Conservation (phyloP, 1,284 basidiomycete genomes). For the Naganishia sp. region DNA sequence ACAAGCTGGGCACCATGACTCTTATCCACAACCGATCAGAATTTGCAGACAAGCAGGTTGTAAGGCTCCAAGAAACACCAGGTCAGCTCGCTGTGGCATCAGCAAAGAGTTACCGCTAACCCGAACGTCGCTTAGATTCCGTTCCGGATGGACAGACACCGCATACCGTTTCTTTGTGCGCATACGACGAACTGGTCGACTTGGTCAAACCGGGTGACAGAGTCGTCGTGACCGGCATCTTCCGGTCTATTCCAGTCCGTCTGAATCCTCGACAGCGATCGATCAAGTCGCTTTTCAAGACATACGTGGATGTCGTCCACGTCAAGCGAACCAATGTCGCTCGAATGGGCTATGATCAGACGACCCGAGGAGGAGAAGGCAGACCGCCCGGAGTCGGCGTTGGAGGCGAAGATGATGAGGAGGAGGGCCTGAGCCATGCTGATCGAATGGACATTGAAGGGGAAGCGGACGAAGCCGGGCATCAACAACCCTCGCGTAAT, state of each 20-base stretch:
- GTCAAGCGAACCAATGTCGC: slow-evolving; percentile 72
- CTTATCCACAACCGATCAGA: slow-evolving; percentile 96
- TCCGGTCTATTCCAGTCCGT: slow-evolving; percentile 88
- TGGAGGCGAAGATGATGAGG: slow-evolving; percentile 77
- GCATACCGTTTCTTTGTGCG: slow-evolving; percentile 91
- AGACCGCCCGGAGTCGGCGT: slow-evolving; percentile 71
- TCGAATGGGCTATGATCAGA: slow-evolving; percentile 75
- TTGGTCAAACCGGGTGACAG: slow-evolving; percentile 92
- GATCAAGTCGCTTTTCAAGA: slow-evolving; percentile 93
- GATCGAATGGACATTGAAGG: slow-evolving; percentile 53
- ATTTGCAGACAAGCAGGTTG: slow-evolving; percentile 92
- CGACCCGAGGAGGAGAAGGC: slow-evolving; percentile 64
- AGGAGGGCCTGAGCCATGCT: slow-evolving; percentile 56
- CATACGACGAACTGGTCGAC: slow-evolving; percentile 96
- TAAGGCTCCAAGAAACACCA: slow-evolving; percentile 94
- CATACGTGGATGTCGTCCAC: slow-evolving; percentile 93
- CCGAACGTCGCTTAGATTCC: slow-evolving; percentile 62
- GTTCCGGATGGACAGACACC: slow-evolving; percentile 98
- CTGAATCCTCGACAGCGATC: slow-evolving; percentile 88
- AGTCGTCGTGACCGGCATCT: slow-evolving; percentile 88
- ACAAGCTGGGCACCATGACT: slow-evolving; percentile 81
- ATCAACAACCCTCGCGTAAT: slow-evolving; percentile 55
- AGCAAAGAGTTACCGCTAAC: neutral
- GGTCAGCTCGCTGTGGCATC: slow-evolving; percentile 37
- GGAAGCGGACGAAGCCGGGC: slow-evolving; percentile 55